These are phyloP conservation scores for Macrolepiota albuminosa DNA, from an alignment of 768 basidiomycete species.

Conservation along the genomic window DNA sequence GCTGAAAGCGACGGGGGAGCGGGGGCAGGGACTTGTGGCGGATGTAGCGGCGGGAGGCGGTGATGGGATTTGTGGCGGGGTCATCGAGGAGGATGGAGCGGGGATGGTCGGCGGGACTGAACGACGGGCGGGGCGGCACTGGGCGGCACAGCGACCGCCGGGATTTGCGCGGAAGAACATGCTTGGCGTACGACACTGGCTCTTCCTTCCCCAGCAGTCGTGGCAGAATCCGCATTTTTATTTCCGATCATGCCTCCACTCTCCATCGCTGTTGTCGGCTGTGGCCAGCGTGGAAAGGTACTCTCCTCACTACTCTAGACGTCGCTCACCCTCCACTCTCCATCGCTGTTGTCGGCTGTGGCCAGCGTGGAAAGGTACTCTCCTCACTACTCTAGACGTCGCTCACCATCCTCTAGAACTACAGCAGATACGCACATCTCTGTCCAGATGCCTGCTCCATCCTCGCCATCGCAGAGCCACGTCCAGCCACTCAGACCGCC, in stretches of 20 bases:
- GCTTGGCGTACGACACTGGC: constrained; percentile 19
- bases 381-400: background rate
- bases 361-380: constrained; percentile 70
- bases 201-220: constrained; percentile 44
- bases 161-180: constrained; percentile 15
- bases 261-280: constrained; percentile 76
- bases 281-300: constrained; percentile 80
- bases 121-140: constrained; percentile 32
- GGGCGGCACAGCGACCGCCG: constrained; percentile 32
- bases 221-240: constrained; percentile 49
- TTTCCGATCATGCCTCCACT: constrained; percentile 27
- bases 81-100: constrained; percentile 60
- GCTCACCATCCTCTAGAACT: constrained; percentile 36
- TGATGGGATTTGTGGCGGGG: constrained; percentile 44
- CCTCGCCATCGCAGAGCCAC: constrained; percentile 83
- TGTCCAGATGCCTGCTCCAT: constrained; percentile 66
- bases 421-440: constrained; percentile 56
- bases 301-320: background rate
- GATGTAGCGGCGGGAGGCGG: constrained; percentile 40
- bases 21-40: constrained; percentile 60
- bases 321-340: constrained; percentile 58
- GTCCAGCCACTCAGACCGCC: constrained; percentile 53
- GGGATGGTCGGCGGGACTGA: constrained; percentile 38
- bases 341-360: constrained; percentile 76
- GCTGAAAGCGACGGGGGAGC: constrained; percentile 22